These are phyloP conservation scores for Danielia oregonensis DNA, from an alignment of 805 yeast species.

Conservation along the genomic window DNA sequence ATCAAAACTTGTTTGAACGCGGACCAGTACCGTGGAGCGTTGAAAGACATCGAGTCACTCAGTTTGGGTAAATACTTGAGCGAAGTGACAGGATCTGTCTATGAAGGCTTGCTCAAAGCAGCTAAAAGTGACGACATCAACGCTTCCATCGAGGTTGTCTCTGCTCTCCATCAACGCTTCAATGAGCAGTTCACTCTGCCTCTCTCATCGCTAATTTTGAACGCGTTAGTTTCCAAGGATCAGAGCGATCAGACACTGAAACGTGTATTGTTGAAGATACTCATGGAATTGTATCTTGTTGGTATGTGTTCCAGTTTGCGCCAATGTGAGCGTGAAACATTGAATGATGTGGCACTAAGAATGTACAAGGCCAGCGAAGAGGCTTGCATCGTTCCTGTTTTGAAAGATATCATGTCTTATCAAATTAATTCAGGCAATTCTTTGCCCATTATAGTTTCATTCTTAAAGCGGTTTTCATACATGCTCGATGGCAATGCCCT, in stretches of 20 bases:
- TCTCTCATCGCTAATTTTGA: conserved; percentile 10
- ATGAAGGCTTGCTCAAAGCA: conserved; percentile 57
- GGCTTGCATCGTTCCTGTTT: conserved; percentile 18
- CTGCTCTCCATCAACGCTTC: conserved; percentile 78
- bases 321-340: conserved; percentile 11
- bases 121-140: conserved; percentile 53
- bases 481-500: conserved; percentile 7
- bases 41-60: conserved; percentile 59
- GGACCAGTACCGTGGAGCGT: conserved; percentile 43
- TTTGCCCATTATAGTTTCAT: conserved; percentile 41
- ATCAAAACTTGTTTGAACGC: conserved; percentile 53
- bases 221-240: conserved; percentile 5
- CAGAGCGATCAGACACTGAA: conserved; percentile 4
- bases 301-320: conserved; percentile 9
- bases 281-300: conserved; percentile 11
- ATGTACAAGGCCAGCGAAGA: not conserved
- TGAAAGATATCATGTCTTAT: conserved; percentile 28
- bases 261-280: conserved; percentile 7
- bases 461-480: conserved; percentile 33
- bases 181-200: conserved; percentile 14
- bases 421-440: conserved; percentile 27
- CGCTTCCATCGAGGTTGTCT: conserved; percentile 64
- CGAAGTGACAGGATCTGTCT: conserved; percentile 60
- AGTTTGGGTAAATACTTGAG: conserved; percentile 71
- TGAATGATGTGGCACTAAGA: conserved; percentile 5